Conservation (phyloP, 208 protist genomes). For the Angomonas ambiguus region DNA sequence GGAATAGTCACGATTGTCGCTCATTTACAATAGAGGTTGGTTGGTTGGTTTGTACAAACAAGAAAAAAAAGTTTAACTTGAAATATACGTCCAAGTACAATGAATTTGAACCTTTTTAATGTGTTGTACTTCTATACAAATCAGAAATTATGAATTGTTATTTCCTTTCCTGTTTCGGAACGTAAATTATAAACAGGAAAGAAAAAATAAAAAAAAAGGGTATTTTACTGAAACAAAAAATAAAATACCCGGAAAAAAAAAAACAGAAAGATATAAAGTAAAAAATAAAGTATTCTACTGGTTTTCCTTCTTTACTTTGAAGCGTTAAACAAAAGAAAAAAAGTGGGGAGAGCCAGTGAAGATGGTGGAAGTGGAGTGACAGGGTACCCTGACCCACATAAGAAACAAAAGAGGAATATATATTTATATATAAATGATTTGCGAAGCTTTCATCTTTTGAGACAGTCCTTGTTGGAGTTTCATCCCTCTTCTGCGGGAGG, state of each 20-base stretch:
- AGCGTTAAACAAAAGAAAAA: conserved; percentile 5
- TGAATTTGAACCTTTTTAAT: no score
- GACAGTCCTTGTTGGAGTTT: not conserved
- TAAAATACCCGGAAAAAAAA: conserved; percentile 14
- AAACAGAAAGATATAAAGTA: not conserved
- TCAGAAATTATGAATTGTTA: not conserved
- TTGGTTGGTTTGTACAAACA: not conserved
- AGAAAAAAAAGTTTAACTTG: conserved; percentile 16
- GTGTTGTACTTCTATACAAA: not conserved
- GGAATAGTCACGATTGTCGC: not conserved
- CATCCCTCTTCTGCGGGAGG: not conserved
- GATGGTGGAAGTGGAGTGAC: not conserved
- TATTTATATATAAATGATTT: not conserved
- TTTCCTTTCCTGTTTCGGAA: not conserved
- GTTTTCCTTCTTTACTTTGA: not conserved
- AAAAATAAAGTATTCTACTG: not conserved
- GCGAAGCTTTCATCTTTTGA: not conserved
- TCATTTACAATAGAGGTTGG: not conserved
- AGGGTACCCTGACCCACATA: not conserved
- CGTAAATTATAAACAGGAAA: not conserved
- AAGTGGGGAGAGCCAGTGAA: conserved; percentile 13
- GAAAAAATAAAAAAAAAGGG: conserved; percentile 10
- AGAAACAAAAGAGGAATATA: not conserved
- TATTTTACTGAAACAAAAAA: conserved; percentile 1
- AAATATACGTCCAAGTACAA: no score